phyloP scores from a whole-genome alignment of 192 early-diverging fungal species.

The Coemansia sp. region DNA sequence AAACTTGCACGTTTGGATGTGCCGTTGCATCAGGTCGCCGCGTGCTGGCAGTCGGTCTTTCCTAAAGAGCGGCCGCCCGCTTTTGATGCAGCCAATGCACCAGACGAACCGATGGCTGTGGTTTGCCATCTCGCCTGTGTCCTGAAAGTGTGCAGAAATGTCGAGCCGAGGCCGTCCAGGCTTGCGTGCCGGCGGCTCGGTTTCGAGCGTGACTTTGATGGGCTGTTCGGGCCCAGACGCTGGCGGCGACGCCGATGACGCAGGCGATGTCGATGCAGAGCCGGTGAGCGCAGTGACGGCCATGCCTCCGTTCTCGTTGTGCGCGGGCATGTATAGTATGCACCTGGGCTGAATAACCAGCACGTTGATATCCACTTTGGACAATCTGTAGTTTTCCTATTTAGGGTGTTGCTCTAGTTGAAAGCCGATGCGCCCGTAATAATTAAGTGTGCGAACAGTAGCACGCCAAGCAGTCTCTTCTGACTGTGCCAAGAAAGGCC shows the following conservation, averaged over 20 bases:
- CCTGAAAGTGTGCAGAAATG: conserved; percentile 54
- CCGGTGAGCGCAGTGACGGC: neutral
- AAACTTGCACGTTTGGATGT: conserved; percentile 43
- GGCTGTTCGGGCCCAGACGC: conserved; percentile 30
- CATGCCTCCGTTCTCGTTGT: conserved; percentile 40
- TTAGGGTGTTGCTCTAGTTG: neutral
- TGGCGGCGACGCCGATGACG: conserved; percentile 10
- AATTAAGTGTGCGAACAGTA: neutral
- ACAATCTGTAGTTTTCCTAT: conserved; percentile 3
- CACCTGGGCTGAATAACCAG: conserved; percentile 29
- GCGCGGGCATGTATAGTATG: conserved; percentile 27
- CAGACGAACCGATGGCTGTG: conserved; percentile 55
- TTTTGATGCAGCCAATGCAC: conserved; percentile 55
- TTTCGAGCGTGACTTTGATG: conserved; percentile 39
- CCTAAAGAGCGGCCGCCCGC: conserved; percentile 42
- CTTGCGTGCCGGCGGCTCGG: conserved; percentile 51
- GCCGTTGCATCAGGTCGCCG: conserved; percentile 54
- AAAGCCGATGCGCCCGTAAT: neutral
- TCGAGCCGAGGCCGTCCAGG: conserved; percentile 53
- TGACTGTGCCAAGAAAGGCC: neutral
- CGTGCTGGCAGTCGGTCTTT: conserved; percentile 50
- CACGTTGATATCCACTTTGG: conserved; percentile 51
- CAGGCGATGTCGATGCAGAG: conserved; percentile 4
- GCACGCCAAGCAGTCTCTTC: neutral
- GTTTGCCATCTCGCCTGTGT: conserved; percentile 58